These are phyloP conservation scores for Boletus patriciae DNA, from an alignment of 768 basidiomycete species.

Conservation along the genomic window DNA sequence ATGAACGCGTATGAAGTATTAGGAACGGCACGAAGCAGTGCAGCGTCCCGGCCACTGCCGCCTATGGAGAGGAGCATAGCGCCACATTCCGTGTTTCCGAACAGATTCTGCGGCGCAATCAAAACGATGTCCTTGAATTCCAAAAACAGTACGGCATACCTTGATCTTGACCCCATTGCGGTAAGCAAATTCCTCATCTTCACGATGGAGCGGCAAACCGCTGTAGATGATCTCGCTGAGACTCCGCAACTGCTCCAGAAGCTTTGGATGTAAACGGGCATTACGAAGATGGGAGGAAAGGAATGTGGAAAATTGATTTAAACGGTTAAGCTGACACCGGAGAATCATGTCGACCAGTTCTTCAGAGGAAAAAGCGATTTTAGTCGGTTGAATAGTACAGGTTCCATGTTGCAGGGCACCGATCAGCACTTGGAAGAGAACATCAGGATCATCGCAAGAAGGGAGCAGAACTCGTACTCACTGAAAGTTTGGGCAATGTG, in stretches of 20 bases:
- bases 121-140: conserved; percentile 19
- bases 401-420: conserved; percentile 70
- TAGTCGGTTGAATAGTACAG: conserved; percentile 71
- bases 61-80: conserved; percentile 65
- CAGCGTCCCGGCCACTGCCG: conserved; percentile 49
- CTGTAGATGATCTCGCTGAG: conserved; percentile 67
- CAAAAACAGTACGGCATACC: conserved; percentile 41
- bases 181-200: conserved; percentile 73
- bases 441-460: conserved; percentile 21
- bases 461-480: conserved; percentile 40
- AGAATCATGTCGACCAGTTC: conserved; percentile 74
- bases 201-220: conserved; percentile 61
- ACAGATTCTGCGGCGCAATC: conserved; percentile 56
- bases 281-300: conserved; percentile 61
- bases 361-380: conserved; percentile 60
- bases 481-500: conserved; percentile 78
- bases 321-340: conserved; percentile 65
- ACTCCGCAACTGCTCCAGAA: conserved; percentile 53
- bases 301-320: conserved; percentile 75
- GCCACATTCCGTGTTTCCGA: conserved; percentile 81
- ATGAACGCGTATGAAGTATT: conserved; percentile 67
- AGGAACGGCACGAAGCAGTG: conserved; percentile 56
- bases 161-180: conserved; percentile 61
- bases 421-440: conserved; percentile 51
- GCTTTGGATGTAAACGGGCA: conserved; percentile 57